A percentile compares a stretch with the other conserved stretches of the same genome.
These are phyloP conservation scores for Trichoderma koningiopsis DNA, from an alignment of 2,329 filamentous ascomycete species.

Conservation along the genomic window DNA sequence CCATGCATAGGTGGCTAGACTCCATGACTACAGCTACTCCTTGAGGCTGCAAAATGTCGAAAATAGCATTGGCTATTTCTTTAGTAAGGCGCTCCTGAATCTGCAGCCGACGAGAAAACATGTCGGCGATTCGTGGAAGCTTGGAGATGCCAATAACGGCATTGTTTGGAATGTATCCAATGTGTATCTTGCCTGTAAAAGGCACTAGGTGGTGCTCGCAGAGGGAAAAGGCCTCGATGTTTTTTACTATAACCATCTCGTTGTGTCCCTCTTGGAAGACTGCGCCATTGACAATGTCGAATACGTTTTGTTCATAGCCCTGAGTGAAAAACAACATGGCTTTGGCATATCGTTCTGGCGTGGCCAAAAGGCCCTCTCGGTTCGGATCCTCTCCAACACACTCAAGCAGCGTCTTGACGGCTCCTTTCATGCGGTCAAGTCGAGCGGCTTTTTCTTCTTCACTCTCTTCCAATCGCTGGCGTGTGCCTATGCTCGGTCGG, in stretches of 20 bases:
- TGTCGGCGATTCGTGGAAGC: slow-evolving; percentile 91
- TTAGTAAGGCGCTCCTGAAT: slow-evolving; percentile 96
- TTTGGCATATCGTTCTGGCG: slow-evolving; percentile 87
- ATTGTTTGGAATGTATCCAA: slow-evolving; percentile 91
- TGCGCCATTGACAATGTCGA: slow-evolving; percentile 88
- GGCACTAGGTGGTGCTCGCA: slow-evolving; percentile 98
- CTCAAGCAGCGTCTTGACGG: slow-evolving; percentile 67
- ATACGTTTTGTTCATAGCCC: slow-evolving; percentile 93
- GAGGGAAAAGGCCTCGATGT: slow-evolving; percentile 91
- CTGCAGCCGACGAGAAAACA: slow-evolving; percentile 91
- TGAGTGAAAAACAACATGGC: slow-evolving; percentile 95
- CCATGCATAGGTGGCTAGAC: slow-evolving; percentile 95
- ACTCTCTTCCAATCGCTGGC: slow-evolving; percentile 61
- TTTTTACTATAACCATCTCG: slow-evolving; percentile 96
- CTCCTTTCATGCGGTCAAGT: slow-evolving; percentile 60
- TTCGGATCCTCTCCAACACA: slow-evolving; percentile 70
- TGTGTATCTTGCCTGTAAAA: slow-evolving; percentile 99
- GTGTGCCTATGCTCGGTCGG: slow-evolving; percentile 64
- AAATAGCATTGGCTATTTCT: slow-evolving; percentile 93
- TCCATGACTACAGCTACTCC: slow-evolving; percentile 98
- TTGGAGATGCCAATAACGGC: slow-evolving; percentile 95
- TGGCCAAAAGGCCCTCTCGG: slow-evolving; percentile 66
- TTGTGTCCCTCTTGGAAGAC: slow-evolving; percentile 97
- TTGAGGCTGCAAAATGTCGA: slow-evolving; percentile 88
- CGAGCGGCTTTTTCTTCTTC: slow-evolving; percentile 47